Conservation (phyloP, 176 grass and related monocot species). For the Chrysopogon serrulatus region DNA sequence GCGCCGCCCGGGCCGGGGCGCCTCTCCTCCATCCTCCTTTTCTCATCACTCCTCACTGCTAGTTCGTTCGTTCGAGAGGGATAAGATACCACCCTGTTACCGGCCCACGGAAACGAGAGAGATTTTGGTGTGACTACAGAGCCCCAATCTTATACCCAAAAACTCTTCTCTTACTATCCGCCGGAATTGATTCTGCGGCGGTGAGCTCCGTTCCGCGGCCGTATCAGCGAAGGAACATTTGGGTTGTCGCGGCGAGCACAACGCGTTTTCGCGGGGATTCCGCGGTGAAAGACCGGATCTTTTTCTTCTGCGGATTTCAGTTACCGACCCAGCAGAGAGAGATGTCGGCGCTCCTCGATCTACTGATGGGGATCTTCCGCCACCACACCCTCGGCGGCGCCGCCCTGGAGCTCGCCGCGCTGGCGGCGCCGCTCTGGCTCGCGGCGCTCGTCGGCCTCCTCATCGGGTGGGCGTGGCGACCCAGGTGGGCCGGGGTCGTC, state of each 20-base stretch:
- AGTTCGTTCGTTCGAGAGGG: too few species aligned
- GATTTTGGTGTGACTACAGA: neutral
- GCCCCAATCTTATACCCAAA: neutral
- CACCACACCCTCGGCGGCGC: conserved; percentile 46
- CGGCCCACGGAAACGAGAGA: neutral
- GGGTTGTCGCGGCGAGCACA: neutral
- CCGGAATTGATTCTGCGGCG: neutral
- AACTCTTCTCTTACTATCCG: neutral
- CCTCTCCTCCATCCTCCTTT: neutral
- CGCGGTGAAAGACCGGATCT: neutral
- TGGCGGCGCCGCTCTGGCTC: conserved; percentile 68
- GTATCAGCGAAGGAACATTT: too few species aligned
- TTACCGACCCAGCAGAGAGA: too few species aligned
- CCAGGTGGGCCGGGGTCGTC: conserved; percentile 50
- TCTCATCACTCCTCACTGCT: neutral
- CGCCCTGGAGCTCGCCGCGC: conserved; percentile 45
- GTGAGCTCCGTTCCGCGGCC: neutral
- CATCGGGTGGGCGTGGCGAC: conserved; percentile 85
- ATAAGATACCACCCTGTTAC: neutral
- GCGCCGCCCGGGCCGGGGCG: neutral
- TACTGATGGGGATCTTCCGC: conserved; percentile 40
- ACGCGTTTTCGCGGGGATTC: too few species aligned
- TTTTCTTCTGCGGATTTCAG: neutral
- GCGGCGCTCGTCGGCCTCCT: conserved; percentile 63
- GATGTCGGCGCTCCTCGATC: conserved; percentile 62